These are phyloP conservation scores for Ceraceosorus guamensis DNA, from an alignment of 1,284 basidiomycete genomes.

Conservation along the genomic window DNA sequence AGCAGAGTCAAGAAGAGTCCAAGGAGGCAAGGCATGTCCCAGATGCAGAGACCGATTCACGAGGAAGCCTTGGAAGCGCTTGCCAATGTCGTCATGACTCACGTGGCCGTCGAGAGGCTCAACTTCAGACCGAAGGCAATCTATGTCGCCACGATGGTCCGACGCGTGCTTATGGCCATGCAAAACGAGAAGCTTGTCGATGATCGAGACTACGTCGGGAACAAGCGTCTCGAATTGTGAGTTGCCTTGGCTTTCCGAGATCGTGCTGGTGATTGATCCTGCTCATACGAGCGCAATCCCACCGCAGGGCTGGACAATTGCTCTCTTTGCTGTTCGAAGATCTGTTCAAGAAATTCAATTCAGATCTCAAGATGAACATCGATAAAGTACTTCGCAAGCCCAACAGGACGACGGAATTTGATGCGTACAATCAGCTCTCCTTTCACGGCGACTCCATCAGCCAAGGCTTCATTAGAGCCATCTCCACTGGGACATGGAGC, in stretches of 20 bases:
- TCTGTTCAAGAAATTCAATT: constrained; percentile 97
- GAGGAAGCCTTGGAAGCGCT: constrained; percentile 95
- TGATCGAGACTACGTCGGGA: constrained; percentile 97
- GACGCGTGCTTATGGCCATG: constrained; percentile 92
- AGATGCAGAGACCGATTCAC: constrained; percentile 71
- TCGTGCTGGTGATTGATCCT: too few relatives aligned
- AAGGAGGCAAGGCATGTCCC: constrained; percentile 59
- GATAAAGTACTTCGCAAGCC: constrained; percentile 98
- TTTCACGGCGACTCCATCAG: constrained; percentile 83
- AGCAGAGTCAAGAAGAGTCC: constrained; percentile 81
- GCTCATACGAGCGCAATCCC: background rate
- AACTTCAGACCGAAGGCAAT: constrained; percentile 94
- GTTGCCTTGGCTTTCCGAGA: too few relatives aligned
- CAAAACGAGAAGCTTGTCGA: constrained; percentile 95
- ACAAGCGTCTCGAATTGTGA: constrained; percentile 85
- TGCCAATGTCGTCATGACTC: constrained; percentile 92
- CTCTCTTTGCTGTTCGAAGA: constrained; percentile 93
- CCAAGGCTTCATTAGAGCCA: constrained; percentile 90
- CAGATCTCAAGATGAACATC: constrained; percentile 88
- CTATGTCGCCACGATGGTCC: constrained; percentile 95
- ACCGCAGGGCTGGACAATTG: constrained; percentile 70
- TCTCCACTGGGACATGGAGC: constrained; percentile 98
- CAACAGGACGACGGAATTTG: constrained; percentile 87
- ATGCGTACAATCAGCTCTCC: constrained; percentile 87
- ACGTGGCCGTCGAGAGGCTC: constrained; percentile 83